Conservation (phyloP, 257 asterid species). For the Ilex aquifolium region DNA sequence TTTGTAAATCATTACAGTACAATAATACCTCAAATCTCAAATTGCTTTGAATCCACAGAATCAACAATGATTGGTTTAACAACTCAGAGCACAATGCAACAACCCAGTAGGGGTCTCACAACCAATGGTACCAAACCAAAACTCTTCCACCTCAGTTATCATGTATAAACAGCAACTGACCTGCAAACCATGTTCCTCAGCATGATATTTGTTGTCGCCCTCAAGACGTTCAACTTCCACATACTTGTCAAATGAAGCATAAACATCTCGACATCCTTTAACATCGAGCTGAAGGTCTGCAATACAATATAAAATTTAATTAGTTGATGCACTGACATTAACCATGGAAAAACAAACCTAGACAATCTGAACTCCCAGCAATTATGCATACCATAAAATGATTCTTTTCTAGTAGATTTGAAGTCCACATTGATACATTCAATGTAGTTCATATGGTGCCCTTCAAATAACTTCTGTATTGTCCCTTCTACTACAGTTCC, state of each 20-base stretch:
- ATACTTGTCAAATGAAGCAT: constrained; percentile 95
- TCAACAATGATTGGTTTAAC: no score
- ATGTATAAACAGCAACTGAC: constrained; percentile 24
- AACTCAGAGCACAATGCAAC: no score
- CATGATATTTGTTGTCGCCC: constrained; percentile 94
- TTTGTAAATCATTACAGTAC: no score
- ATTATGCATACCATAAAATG: constrained; percentile 75
- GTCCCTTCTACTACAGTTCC: constrained; percentile 99
- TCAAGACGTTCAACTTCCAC: constrained; percentile 98
- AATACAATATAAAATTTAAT: constrained; percentile 14
- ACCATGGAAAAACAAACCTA: constrained; percentile 14
- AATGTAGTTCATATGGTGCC: constrained; percentile 94
- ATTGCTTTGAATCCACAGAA: no score
- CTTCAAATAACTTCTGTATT: constrained; percentile 94
- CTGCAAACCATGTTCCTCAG: constrained; percentile 96
- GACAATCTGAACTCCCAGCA: background rate
- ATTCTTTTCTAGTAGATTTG: constrained; percentile 94
- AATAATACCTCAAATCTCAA: no score
- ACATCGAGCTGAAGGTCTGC: constrained; percentile 98
- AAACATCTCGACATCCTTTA: constrained; percentile 91
- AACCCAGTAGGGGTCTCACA: no score
- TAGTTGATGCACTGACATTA: constrained; percentile 11
- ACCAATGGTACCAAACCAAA: background rate
- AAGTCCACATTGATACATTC: constrained; percentile 94
- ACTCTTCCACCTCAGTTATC: background rate